Evolutionary conservation across 192 early-diverging fungal species (phyloP).

Genomic region (Geranomyces variabilis): DNA sequence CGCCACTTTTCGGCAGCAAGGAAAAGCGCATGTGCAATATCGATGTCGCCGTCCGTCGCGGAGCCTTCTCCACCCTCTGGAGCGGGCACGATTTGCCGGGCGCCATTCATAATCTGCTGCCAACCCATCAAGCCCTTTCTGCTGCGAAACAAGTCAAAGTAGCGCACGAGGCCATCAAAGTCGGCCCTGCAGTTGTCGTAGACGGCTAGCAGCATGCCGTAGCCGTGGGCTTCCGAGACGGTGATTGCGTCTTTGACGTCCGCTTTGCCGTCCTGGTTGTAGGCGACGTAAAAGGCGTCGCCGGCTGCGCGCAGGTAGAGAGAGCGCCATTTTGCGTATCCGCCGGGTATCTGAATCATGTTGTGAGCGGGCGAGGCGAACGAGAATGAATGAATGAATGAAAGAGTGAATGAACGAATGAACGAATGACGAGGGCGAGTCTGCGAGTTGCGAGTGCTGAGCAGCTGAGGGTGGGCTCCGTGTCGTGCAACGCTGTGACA

Average conservation of each 20-base stretch:
- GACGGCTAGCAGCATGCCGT: constrained; percentile 14
- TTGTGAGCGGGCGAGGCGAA: too few relatives aligned
- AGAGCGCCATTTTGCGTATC: constrained; percentile 5
- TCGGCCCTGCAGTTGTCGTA: constrained; percentile 5
- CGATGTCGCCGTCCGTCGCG: constrained; percentile 26
- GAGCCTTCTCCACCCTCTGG: constrained; percentile 11
- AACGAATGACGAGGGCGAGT: too few relatives aligned
- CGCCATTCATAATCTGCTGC: constrained; percentile 11
- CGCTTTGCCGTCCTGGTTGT: constrained; percentile 5
- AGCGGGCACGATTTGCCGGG: constrained; percentile 4
- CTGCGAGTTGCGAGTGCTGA: too few relatives aligned
- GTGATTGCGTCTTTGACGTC: constrained; percentile 19
- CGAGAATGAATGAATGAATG: too few relatives aligned
- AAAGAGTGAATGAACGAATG: too few relatives aligned
- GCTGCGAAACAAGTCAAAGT: constrained; percentile 21
- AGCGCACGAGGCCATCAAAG: constrained; percentile 11
- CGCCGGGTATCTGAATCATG: neutral
- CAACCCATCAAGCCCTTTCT: constrained; percentile 10
- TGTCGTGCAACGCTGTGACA: too few relatives aligned
- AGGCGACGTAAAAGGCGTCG: constrained; percentile 15
- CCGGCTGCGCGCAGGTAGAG: neutral
- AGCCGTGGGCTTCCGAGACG: constrained; percentile 12
- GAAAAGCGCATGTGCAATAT: constrained; percentile 26
- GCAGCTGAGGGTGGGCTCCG: too few relatives aligned
- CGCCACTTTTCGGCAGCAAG: constrained; percentile 24